phyloP scores from a whole-genome alignment of 2,329 filamentous ascomycete genomes.

The Cladobotryum protrusum region DNA sequence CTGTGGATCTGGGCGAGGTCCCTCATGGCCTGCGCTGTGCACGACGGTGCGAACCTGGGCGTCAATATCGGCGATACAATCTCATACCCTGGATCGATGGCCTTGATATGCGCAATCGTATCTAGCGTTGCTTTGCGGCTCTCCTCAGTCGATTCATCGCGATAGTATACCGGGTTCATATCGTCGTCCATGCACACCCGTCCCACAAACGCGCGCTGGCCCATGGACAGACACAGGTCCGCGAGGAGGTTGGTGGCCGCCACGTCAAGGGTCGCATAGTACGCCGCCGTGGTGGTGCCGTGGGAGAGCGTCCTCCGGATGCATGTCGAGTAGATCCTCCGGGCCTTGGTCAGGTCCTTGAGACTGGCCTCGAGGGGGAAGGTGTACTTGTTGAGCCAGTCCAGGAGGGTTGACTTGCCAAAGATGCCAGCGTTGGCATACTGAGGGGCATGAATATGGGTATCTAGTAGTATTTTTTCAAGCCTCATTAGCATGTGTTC shows the following conservation, averaged over 20 bases:
- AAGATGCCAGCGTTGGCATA: slow-evolving; percentile 94
- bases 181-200: slow-evolving; percentile 88
- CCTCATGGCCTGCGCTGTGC: slow-evolving; percentile 52
- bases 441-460: slow-evolving; percentile 91
- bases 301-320: slow-evolving; percentile 76
- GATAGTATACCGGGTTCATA: slow-evolving; percentile 69
- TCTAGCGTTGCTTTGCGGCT: slow-evolving; percentile 50
- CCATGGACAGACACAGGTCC: slow-evolving; percentile 68
- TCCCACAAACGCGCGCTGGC: slow-evolving; percentile 86
- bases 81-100: slow-evolving; percentile 56
- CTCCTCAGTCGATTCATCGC: slow-evolving; percentile 59
- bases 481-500: too few relatives aligned
- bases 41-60: slow-evolving; percentile 60
- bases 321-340: slow-evolving; percentile 68
- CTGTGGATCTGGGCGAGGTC: slow-evolving; percentile 59
- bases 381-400: slow-evolving; percentile 92
- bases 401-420: slow-evolving; percentile 83
- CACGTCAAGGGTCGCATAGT: slow-evolving; percentile 87
- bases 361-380: slow-evolving; percentile 87
- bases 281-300: slow-evolving; percentile 90
- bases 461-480: slow-evolving; percentile 55
- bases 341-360: slow-evolving; percentile 54
- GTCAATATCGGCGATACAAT: slow-evolving; percentile 79
- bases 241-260: slow-evolving; percentile 86
- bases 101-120: slow-evolving; percentile 59